Evolutionary conservation across 116 monocot species (phyloP), one percentile per base, ranked within the genome.

Genomic region (Iris pallida): DNA sequence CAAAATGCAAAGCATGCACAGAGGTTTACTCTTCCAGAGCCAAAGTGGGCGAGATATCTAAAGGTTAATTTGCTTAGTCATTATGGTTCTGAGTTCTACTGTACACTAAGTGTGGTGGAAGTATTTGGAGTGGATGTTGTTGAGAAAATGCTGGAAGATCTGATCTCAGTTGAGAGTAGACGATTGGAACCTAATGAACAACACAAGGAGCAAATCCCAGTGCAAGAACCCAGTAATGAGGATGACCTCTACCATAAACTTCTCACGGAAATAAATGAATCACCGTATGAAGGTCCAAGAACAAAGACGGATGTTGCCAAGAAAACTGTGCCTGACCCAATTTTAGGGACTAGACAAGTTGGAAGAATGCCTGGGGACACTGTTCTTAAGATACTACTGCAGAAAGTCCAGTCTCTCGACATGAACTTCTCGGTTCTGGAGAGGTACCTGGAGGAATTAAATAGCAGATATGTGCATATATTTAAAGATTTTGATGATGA

Each of bases 61-160:
- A 98, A 85, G 73, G 72, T 93, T 49, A 90, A 90, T 65, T 68
- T 98, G 48, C 55, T 86, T 17, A 98, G 78, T 57, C 98, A 98
- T 78, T 88, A 98, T 80, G 98, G 98, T 40, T 83, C 87, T 20
- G 93, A 93, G 62, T 98, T 98, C 75, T 98, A 93, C 40, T 98
- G 98, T 63, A 98, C 93, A 2, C 65, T 98, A 42, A 98, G 98
- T 82, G 55, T 79, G 6, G 74, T 98, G 16, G 88, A 98, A 75
- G 93, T 98, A 7, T 93, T 85, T 71, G 98, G 98, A 44, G 88
- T 98, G 60, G 98, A 98, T 90, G 98, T 88, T 52, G 90, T 98
- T 56, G 98, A 98, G 78, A 92, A 73, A 59, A 98, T 98, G 98
- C 77, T 98, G 45, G 93, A 93, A 73, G 85, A 90, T 83, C 76